Base-by-base conservation (phyloP, 345 rosid genomes). In the Sonneratia caseolaris region DNA sequence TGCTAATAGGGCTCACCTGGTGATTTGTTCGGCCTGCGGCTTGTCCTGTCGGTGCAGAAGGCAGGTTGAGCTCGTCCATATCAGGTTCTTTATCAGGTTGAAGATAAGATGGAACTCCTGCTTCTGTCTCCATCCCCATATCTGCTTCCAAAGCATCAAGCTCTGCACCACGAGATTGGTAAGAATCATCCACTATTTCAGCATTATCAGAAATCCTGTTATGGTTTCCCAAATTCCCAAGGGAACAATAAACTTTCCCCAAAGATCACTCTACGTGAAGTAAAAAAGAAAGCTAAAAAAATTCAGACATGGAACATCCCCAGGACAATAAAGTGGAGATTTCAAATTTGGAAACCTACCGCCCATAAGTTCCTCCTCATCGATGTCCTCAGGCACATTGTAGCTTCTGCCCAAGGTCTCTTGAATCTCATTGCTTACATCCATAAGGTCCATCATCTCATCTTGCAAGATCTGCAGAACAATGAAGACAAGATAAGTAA, bases 371-470 rank as follows among this genome's bases (percentile, higher is more conserved):
- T 95, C 99, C 12, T 92, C 99, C 82, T 95, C 99, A 8, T 95
- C 99, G 72, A 95, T 90, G 77, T 92, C 97, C 83, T 95, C 98
- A 38, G 99, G 99, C 66, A 95, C 94, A 75, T 68, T 88, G 78
- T 95, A 92, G 81, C 96, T 92, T 82, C 97, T 86, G 64, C 99
- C 99, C 24, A 96, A 77, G 36, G 95, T 88, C 81, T 96, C 99
- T 84, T 96, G 99, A 75, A 96, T 92, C 81, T 96, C 99, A 18
- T 73, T 82, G 72, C 99, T 96, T 73, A 85, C 94, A 79, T 96
- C 99, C 99, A 96, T 92, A 64, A 94, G 76, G 84, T 94, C 99
- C 94, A 86, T 88, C 99, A 96, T 96, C 82, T 96, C 99, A 82
- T 96, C 99, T 92, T 96, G 99, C 84, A 96, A 80, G 78, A 85